phyloP scores from a whole-genome alignment of 2,329 filamentous ascomycete genomes.

The Aspergillus amoenus region DNA sequence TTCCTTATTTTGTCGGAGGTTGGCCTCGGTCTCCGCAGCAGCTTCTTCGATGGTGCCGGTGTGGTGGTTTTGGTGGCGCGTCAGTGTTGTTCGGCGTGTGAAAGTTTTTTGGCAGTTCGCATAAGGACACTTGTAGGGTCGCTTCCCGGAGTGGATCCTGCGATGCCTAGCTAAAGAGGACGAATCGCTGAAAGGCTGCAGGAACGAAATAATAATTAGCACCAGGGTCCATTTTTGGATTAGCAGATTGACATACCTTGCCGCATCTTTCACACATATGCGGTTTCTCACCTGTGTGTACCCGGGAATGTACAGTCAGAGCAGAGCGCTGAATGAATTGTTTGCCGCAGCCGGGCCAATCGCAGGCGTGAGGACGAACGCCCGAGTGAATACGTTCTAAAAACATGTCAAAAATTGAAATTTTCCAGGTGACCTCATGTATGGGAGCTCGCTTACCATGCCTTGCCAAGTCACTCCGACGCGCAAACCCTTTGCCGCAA shows the following conservation, averaged over 20 bases:
- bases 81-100: conserved; percentile 90
- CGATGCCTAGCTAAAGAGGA: conserved; percentile 91
- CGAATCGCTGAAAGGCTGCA: conserved; percentile 90
- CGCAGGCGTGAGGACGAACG: conserved; percentile 86
- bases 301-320: conserved; percentile 89
- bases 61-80: conserved; percentile 93
- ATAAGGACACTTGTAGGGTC: conserved; percentile 96
- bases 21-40: conserved; percentile 82
- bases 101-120: conserved; percentile 99
- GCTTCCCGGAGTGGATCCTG: conserved; percentile 90
- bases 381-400: conserved; percentile 94
- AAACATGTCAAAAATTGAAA: background rate
- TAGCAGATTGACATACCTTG: conserved; percentile 64
- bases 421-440: background rate
- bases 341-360: conserved; percentile 84
- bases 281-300: conserved; percentile 97
- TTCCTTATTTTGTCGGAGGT: conserved; percentile 61
- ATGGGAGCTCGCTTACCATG: conserved; percentile 68
- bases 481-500: conserved; percentile 87
- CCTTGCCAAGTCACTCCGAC: conserved; percentile 87
- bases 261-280: conserved; percentile 96
- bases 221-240: background rate
- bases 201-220: background rate
- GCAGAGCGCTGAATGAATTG: conserved; percentile 97
- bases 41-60: conserved; percentile 94